Base-by-base conservation (phyloP, 176 grass and related monocot species). In the Carex scoparia region DNA sequence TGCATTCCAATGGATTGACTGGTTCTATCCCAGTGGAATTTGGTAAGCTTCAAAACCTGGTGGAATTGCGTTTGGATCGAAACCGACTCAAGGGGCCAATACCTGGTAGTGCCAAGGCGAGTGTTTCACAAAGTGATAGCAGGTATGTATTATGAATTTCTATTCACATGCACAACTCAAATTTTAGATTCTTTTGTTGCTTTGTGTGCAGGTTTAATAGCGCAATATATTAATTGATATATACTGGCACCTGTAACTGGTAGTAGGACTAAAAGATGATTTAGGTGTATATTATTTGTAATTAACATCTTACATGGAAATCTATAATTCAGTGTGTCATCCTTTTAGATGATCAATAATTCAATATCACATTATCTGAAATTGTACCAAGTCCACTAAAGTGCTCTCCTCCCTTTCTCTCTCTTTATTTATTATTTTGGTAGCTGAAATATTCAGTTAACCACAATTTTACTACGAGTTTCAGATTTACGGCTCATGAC, bases 1-100 rank as follows among this genome's bases (percentile, higher is more conserved):
- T 99, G 0, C 96, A 87, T 86, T 95, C 90, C 49, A 99, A 99
- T 81, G 96, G 88, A 54, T 85, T 99, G 79, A 92, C 85, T 3
- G 96, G 96, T 48, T 89, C 59, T 58, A 94, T 99, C 91, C 96
- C 96, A 0, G 49, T 85, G 0, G 88, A 94, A 85, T 76, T 99
- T 67, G 91, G 91, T 35, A 92, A 89, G 84, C 85, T 99, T 40
- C 75, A 91, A 62, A 95, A 95, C 92, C 91, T 99, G 27, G 85
- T 89, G 23, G 87, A 95, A 40, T 79, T 99, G 79, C 88, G 93
- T 68, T 82, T 99, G 70, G 96, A 99, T 70, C 90, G 91, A 80
- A 99, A 99, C 80, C 94, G 87, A 79, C 63, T 99, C 19, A 90
- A 86, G 79, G 96, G 96, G 65, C 76, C 85, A 23, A 92, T 99